Base-by-base conservation (phyloP, 2,329 filamentous ascomycete species). In the Aspergillus quadrilineatus region DNA sequence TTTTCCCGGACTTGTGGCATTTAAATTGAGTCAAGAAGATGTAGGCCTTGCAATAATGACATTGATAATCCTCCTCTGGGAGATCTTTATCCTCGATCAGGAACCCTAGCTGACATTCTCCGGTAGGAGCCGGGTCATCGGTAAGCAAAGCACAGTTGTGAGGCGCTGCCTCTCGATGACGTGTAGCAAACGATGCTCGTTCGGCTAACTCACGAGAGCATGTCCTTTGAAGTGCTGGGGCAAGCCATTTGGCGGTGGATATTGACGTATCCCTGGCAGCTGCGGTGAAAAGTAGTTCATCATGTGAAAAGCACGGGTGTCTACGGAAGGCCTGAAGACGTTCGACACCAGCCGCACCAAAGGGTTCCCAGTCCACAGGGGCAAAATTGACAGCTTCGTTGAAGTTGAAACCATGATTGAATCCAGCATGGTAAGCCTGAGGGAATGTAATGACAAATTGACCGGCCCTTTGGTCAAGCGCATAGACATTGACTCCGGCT, bases 371-470 rank as follows among this genome's bases (percentile, higher is more conserved):
- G 66, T 99, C 94, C 29, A 80, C 82, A 0, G 94, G 94, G 0
- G 94, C 94, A 75, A 99, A 99, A 70, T 99, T 99, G 65, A 99
- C 94, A 4, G 94, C 94, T 73, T 99, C 94, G 65, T 99, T 99
- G 75, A 97, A 96, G 70, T 99, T 99, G 79, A 99, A 99, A 0
- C 89, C 94, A 67, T 99, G 94, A 67, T 99, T 99, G 77, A 99
- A 99, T 0, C 94, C 94, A 5, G 94, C 93, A 71, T 99, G 94
- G 66, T 97, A 99, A 0, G 94, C 94, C 71, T 96, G 90, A 0
- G 94, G 94, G 66, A 97, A 99, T 0, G 94, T 99, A 61, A 99
- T 87, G 61, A 99, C 92, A 62, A 99, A 90, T 69, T 99, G 92
- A 4, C 94, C 94, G 29, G 94, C 94, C 64, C 93, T 85, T 72